Evolutionary conservation across 192 early-diverging fungal species (phyloP), one percentile per base, ranked within the genome.

Genomic region (Pilobolus umbonatus): DNA sequence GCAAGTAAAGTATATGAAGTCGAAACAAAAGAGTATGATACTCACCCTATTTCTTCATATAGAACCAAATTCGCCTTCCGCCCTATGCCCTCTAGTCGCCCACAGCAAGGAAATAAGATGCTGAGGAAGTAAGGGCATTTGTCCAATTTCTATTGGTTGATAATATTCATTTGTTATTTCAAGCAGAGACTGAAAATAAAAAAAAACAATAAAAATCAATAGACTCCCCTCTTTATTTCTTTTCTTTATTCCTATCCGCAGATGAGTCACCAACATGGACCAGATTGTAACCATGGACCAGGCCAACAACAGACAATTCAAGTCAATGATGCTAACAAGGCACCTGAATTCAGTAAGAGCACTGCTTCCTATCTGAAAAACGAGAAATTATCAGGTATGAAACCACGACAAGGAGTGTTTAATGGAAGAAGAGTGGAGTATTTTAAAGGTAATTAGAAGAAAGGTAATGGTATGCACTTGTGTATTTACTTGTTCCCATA

Each of bases 371-470:
- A 84, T 59, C 78, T 98, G n/a, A 70, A 87, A 51, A 81, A 77
- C 65, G 68, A 78, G 10, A 76, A 72, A 31, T 72, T 88, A 31
- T 87, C 88, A 0, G 80, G 88, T 29, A 64, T 96, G 51, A 90
- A 84, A 55, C 76, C 85, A 42, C 81, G 89, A 68, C 83, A 91
- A 65, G 96, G 96, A 39, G 82, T 92, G 34, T 75, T 96, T 30
- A 90, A 93, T 62, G 96, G 93, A 19, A 83, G 84, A 19, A 77
- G 94, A 43, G 88, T 95, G n/a, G 90, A 91, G 36, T 96, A 86
- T 69, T 94, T 96, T 71, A 93, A 95, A 76, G 88, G 90, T 88
- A 52, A 52, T 0, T 32, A 51, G 6, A 49, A 49, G 28, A 49
- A 49, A 49, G 3, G 4, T 25, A 9, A 49, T 25, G 53, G 24